A percentile compares a stretch with the other conserved stretches of the same genome.
Evolutionary conservation across 179 eudicot species (phyloP).

Genomic region (Spinacia oleracea): DNA sequence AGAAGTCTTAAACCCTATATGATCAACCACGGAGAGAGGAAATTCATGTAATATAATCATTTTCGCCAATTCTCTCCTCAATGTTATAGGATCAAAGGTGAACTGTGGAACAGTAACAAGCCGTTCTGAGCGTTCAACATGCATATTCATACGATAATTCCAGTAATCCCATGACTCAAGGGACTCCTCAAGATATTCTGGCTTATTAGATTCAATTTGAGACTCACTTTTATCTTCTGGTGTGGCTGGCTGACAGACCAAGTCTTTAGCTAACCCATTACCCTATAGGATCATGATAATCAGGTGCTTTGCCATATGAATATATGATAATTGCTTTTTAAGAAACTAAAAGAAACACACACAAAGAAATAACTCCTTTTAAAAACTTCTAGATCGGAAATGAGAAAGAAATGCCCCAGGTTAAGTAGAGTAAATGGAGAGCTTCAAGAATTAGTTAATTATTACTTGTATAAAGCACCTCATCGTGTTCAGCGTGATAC

Average conservation of each 20-base stretch:
- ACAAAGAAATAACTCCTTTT: no score
- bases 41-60: conserved; percentile 21
- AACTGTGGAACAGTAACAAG: neutral
- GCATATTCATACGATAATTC: no score
- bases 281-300: neutral
- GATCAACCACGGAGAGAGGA: conserved; percentile 19
- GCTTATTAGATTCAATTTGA: neutral
- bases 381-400: no score
- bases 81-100: conserved; percentile 1
- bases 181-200: no score
- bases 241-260: neutral
- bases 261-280: neutral
- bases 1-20: conserved; percentile 19
- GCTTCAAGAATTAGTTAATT: no score
- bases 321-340: no score
- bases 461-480: no score
- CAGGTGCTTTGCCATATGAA: no score
- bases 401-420: no score
- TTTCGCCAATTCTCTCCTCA: conserved; percentile 22
- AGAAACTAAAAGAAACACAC: no score
- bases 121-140: neutral
- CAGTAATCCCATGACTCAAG: neutral
- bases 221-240: neutral
- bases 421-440: no score
- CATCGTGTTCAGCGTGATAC: no score